Evolutionary conservation across 768 basidiomycete genomes (phyloP), one percentile per base, ranked within the genome.

Genomic region (Coprinopsis cinerea): DNA sequence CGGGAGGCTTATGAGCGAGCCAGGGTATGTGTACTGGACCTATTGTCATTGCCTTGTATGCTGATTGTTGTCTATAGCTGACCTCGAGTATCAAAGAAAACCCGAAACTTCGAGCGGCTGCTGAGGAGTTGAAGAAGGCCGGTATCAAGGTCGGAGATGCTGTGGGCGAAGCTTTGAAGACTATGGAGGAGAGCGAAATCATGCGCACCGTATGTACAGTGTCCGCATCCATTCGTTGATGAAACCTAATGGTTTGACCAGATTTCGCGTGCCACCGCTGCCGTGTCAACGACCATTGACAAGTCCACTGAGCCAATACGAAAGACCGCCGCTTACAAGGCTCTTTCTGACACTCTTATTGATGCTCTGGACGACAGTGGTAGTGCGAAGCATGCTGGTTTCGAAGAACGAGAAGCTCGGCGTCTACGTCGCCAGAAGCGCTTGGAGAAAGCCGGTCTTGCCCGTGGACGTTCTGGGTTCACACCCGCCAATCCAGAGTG

Each of bases 11-110:
- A 98, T 69, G 95, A 98, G 71, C 81, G 87, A 53, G 92, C 95
- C 6, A 79, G 95, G 69, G 94, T 97, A 62, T 53, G 82, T 77
- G 46, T 47, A 50, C 14, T 20, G 34, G 26, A 27, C n/a, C 25
- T 36, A 28, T 23, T n/a, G 41, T 59, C n/a, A 43, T 35, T 53
- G 13, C 34, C 3, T 17, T n/a, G 32, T 52, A 28, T 44, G 35
- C n/a, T 45, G 11, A 23, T 44, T 32, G 7, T 26, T n/a, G 22
- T 49, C 14, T 30, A 1, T 61, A 96, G 93, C 71, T 97, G 55
- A 85, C 87, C 4, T 88, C 92, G 3, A 92, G 92, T 57, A 95
- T 99, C 49, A 90, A 95, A 72, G 91, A 96, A 66, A 99, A 99
- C 61, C 95, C 95, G 10, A 75, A 82, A 48, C 71, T 99, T 48